Percentiles rank a stretch among this genome's conserved stretches.
Evolutionary conservation across 2,329 filamentous ascomycete species (phyloP).

Genomic region (Talaromyces sp.): DNA sequence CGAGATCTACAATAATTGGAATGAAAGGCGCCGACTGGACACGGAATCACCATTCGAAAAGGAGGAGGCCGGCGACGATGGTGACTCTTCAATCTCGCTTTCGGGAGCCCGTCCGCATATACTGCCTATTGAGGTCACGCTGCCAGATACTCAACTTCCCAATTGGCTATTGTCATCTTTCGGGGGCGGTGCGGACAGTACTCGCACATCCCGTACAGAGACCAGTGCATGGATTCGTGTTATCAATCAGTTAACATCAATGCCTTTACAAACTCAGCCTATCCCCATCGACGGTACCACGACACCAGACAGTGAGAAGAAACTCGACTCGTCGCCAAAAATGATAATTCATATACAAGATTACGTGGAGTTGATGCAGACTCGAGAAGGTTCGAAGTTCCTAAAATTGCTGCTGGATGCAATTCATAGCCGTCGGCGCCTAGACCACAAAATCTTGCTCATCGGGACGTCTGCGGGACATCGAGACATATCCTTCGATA

Average conservation of each 20-base stretch:
- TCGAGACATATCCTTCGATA: constrained; percentile 21
- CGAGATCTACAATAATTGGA: constrained; percentile 46
- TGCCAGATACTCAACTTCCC: constrained; percentile 33
- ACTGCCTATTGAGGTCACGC: constrained; percentile 11
- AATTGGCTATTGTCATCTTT: constrained; percentile 32
- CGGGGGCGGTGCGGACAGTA: constrained; percentile 24
- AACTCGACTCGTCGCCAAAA: constrained; percentile 28
- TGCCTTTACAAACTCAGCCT: constrained; percentile 21
- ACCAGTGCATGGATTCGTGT: constrained; percentile 30
- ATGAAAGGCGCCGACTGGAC: not conserved
- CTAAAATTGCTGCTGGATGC: constrained; percentile 67
- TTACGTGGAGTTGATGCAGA: constrained; percentile 71
- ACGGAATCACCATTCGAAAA: constrained; percentile 46
- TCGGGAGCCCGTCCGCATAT: constrained; percentile 6
- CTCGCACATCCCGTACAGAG: constrained; percentile 5
- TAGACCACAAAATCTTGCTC: constrained; percentile 70
- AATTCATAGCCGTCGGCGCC: constrained; percentile 68
- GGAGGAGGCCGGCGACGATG: constrained; percentile 43
- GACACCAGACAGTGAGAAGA: constrained; percentile 16
- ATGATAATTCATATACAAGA: constrained; percentile 78
- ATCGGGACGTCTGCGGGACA: constrained; percentile 67
- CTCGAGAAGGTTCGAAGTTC: constrained; percentile 66
- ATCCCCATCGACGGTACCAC: constrained; percentile 16
- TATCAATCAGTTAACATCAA: constrained; percentile 34
- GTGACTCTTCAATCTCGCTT: constrained; percentile 9